phyloP scores from a whole-genome alignment of 2,329 filamentous ascomycete species.

The Botrytis elliptica region DNA sequence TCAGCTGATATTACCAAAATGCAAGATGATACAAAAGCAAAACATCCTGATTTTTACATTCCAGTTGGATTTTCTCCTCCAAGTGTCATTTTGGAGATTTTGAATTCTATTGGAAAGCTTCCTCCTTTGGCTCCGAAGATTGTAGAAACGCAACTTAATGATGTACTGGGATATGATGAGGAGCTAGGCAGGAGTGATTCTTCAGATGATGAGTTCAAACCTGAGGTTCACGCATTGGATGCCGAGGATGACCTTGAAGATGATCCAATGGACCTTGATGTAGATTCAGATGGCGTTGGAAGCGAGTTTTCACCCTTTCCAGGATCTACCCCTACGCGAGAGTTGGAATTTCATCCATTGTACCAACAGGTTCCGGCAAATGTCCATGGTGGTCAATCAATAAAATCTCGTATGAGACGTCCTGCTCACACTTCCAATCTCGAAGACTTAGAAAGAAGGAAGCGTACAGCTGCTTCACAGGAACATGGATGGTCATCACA shows the following conservation, averaged over 20 bases:
- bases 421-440: constrained; percentile 7
- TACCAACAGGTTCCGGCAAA: neutral
- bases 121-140: neutral
- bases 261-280: constrained; percentile 9
- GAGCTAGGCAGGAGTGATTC: neutral
- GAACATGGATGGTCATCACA: constrained; percentile 26
- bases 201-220: constrained; percentile 20
- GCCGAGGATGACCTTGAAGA: constrained; percentile 8
- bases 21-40: constrained; percentile 29
- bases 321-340: neutral
- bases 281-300: constrained; percentile 16
- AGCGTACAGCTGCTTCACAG: neutral
- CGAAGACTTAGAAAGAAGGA: constrained; percentile 22
- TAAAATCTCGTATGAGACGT: neutral
- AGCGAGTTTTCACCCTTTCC: constrained; percentile 10
- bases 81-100: constrained; percentile 25
- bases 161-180: constrained; percentile 9
- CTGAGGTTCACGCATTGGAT: neutral
- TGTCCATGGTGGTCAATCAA: neutral
- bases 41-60: constrained; percentile 33
- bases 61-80: constrained; percentile 33
- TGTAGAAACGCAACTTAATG: neutral
- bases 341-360: neutral
- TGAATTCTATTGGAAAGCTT: constrained; percentile 24
- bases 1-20: constrained; percentile 24